Evolutionary conservation across 495 filamentous ascomycete species (phyloP), one percentile per base, ranked within the genome.

Genomic region (Penicillium diatomitis): DNA sequence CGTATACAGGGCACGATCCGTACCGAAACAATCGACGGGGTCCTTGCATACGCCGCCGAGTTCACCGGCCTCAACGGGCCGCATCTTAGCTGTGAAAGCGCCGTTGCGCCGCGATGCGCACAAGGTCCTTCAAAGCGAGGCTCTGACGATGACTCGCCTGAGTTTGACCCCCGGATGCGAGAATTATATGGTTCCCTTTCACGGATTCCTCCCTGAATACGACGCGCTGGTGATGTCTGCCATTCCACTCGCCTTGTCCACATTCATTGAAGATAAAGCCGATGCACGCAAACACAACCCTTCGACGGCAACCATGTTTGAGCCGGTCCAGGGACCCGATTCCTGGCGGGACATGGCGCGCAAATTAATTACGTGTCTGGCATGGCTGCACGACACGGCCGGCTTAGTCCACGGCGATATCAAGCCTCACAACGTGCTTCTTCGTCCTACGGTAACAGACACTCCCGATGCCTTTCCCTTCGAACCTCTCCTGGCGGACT

Each of bases 401-500:
- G 60, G 67, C 3, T 64, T 79, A 35, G 66, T 82, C 11, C 71
- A 74, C 51, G 61, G 68, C 7, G 71, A 74, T 47, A 56, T 74
- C 35, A 73, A 72, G 43, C 70, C 70, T 2, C 63, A 68, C n/a
- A 74, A 73, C 41, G 54, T 74, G 28, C 64, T 74, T 0, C 56
- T 74, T 3, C 61, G 60, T 0, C 59, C 57, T 7, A 54, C 58
- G 3, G 36, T 44, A 8, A 37, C 47, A 3, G 35, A 52, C 27
- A 40, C 42, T 39, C 41, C 39, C 10, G 44, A 47, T 47, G 44
- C 41, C 5, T 68, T 70, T 50, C 65, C 54, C 0, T 67, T 68
- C 41, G 61, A 71, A 31, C 72, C 77, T 9, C 56, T 82, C 1
- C 77, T 75, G 42, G 73, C 73, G 9, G 80, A 83, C 56, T 83